These are phyloP conservation scores for Tylopilus sp. DNA, from an alignment of 768 basidiomycete genomes.

Conservation along the genomic window DNA sequence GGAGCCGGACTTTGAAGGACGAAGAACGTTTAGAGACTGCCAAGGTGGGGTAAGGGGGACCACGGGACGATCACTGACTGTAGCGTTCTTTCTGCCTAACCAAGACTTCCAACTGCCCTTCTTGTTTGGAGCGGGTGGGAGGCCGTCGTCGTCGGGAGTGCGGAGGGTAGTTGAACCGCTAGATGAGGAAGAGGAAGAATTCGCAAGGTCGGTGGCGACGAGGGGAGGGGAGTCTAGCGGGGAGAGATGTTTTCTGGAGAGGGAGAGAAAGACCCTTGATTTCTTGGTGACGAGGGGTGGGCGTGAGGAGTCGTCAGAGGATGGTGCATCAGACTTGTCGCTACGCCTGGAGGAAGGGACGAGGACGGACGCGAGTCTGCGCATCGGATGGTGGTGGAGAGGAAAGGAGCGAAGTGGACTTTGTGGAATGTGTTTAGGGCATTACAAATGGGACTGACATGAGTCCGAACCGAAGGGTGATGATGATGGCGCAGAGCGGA, in stretches of 20 bases:
- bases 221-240: slow-evolving; percentile 21
- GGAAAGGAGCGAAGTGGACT: slow-evolving; percentile 20
- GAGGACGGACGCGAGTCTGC: slow-evolving; percentile 62
- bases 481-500: slow-evolving; percentile 7
- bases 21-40: slow-evolving; percentile 23
- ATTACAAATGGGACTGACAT: slow-evolving; percentile 36
- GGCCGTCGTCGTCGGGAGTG: slow-evolving; percentile 58
- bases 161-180: slow-evolving; percentile 50
- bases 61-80: slow-evolving; percentile 27
- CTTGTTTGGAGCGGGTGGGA: slow-evolving; percentile 32
- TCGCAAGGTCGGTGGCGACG: slow-evolving; percentile 33
- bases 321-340: slow-evolving; percentile 25
- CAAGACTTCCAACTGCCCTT: slow-evolving; percentile 57
- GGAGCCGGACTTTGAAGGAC: slow-evolving; percentile 21
- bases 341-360: slow-evolving; percentile 37
- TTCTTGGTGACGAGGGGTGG: slow-evolving; percentile 21
- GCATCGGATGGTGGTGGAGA: slow-evolving; percentile 43
- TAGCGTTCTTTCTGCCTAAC: slow-evolving; percentile 41
- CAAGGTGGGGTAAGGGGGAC: slow-evolving; percentile 29
- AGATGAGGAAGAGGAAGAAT: slow-evolving; percentile 61
- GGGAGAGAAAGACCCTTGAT: slow-evolving; percentile 22
- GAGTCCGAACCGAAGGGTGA: not conserved
- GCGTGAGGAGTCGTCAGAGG: slow-evolving; percentile 11
- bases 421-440: slow-evolving; percentile 20
- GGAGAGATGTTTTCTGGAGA: slow-evolving; percentile 27